Base-by-base conservation (phyloP, 1,284 basidiomycete species). In the Ganoderma lucidum region DNA sequence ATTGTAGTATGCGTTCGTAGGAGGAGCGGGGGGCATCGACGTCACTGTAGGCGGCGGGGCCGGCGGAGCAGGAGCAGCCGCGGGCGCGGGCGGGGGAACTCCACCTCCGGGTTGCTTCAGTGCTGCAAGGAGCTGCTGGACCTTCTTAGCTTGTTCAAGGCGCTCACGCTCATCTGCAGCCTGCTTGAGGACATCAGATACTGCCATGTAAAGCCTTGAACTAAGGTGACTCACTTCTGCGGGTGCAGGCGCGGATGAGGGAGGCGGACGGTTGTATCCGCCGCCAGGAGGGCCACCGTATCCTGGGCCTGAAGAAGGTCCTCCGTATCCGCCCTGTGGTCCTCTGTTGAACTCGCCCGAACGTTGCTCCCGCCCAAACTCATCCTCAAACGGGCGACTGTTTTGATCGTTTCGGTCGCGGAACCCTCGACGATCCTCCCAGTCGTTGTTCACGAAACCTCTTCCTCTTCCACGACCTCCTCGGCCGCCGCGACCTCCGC, bases 121-220 rank as follows among this genome's bases (percentile, higher is more conserved):
- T 12, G 93, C 93, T 10, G 92, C 93, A 35, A 94, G 82, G 6
- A 95, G 82, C 83, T 93, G 92, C 75, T 95, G 93, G 2, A 95
- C 93, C 79, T 88, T 93, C 66, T 90, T 88, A 4, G 93, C 93
- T 83, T 94, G 92, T 75, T 94, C 93, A 35, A 95, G 82, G 32
- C 93, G 90, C 66, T 94, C 82, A 30, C 93, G 90, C 66, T 94
- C 92, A 70, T 93, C 91, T 45, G 83, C 79, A 44, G 82, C 77
- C 83, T 83, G 69, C 56, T 59, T 39, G 39, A 10, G 30, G 37
- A 51, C 23, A 41, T 64, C 23, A 37, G 14, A 32, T 3, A 51
- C 45, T n/a, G 53, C 42, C 44, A 6, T 59, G 39, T 10, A 8
- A 58, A n/a, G 6, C 39, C 17, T 65, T 28, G 9, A 10, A 15